Percentiles rank a stretch among this genome's conserved stretches.
These are phyloP conservation scores for Cordyceps tenuipes DNA, from an alignment of 2,329 filamentous ascomycete genomes.

Conservation along the genomic window DNA sequence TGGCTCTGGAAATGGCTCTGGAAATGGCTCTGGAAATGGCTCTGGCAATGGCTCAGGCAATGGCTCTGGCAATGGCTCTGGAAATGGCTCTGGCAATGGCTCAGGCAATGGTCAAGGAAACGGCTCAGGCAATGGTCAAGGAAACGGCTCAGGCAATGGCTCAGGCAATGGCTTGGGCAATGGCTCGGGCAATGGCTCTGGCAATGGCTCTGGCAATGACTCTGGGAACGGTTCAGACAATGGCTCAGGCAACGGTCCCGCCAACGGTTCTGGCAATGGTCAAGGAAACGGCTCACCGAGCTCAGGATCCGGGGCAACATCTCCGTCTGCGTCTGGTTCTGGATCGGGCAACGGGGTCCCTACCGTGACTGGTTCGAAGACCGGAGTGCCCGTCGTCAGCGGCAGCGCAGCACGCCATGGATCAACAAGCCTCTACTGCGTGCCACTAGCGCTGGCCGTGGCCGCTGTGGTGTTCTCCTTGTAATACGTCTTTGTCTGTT, in stretches of 20 bases:
- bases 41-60: neutral
- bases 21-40: neutral
- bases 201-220: no score
- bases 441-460: slow-evolving; percentile 1
- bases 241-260: no score
- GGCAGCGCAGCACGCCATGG: neutral
- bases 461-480: neutral
- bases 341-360: no score
- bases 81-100: neutral
- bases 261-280: no score
- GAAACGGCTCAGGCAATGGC: no score
- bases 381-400: neutral
- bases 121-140: no score
- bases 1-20: neutral
- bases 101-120: no score
- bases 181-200: no score
- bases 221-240: no score
- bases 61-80: neutral
- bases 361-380: neutral
- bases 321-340: neutral
- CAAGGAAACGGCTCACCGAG: no score
- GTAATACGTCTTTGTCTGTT: neutral
- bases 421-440: neutral
- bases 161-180: no score
- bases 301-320: neutral